Base-by-base conservation (phyloP, 768 basidiomycete species). In the Lactarius sp. region DNA sequence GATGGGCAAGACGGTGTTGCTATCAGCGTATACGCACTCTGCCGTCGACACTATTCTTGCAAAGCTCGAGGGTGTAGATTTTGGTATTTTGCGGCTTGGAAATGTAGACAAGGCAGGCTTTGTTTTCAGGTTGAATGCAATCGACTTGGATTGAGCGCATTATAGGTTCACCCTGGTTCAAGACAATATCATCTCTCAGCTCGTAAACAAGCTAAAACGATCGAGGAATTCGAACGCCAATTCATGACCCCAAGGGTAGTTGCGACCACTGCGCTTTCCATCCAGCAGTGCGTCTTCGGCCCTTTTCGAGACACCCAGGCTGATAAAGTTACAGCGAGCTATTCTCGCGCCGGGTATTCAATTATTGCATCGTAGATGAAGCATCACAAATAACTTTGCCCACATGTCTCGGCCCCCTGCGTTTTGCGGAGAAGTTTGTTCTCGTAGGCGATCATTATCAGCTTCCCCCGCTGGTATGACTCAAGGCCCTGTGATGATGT, bases 371-470 rank as follows among this genome's bases (percentile, higher is more conserved):
- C 60, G 88, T 99, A 18, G 97, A 98, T 66, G 97, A 99, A 73
- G 97, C 97, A 0, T 98, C 97, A 0, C 96, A 98, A 72, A 94
- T 98, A 66, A 98, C 97, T 0, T 75, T 98, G 1, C 97, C 97
- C 0, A 96, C 94, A 0, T 98, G 94, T 70, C 78, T 98, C 1
- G 97, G 97, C 6, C 97, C 97, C 0, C 77, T 98, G 3, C 85
- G 94, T 1, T 92, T 88, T 69, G 94, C 95, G 2, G 83, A 94
- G 56, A 92, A 81, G 47, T 99, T 98, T 68, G 84, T 98, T 5
- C 86, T 98, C 13, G 96, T 98, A 18, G 97, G 97, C 7, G 97
- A 98, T 71, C 97, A 99, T 75, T 93, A 89, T 77, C 97, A 99
- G 70, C 84, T 99, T 2, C 96, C 96, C 10, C 97, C 97, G 0